Evolutionary conservation across 768 basidiomycete species (phyloP), one percentile per base, ranked within the genome.

Genomic region (Pleurotus sapidus): DNA sequence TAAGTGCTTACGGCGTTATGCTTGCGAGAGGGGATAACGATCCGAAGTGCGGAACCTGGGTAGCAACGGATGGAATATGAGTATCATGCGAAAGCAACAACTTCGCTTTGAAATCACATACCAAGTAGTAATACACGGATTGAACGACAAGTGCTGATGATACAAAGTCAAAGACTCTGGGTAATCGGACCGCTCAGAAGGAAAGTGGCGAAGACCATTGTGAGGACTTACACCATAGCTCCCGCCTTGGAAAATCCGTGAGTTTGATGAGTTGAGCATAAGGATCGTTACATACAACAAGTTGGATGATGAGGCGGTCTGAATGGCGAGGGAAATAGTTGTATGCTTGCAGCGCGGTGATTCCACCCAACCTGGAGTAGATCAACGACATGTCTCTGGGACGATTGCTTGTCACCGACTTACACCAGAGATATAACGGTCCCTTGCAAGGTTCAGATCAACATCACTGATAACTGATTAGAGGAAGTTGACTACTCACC

Each of bases 101-200:
- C 39, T 34, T 2, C 30, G 30, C 30, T 34, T 11, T 34, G 30
- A 5, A 27, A 8, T 40, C 6, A 58, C 67, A 39, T 48, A 77
- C 78, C 54, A 78, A 63, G 57, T 80, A 80, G 59, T 76, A 75
- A 60, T 77, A 78, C 24, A 80, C 65, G 2, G 76, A 76, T 60
- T 79, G 74, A 1, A 74, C 75, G 8, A 77, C 70, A 11, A 80
- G 64, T 20, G 64, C 64, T 1, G 77, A 74, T 1, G 77, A 78
- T 0, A 66, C 55, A 7, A 79, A 46, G 46, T 80, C 77, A 20
- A 79, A 63, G 24, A 69, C 42, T 23, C 64, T 70, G 38, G 4
- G 14, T 34, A 1, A 20, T 23, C 15, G 20, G 12, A 27, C 4
- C 8, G 3, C 20, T 56, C 14, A 39, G 24, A 18, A n/a, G 45